phyloP scores from a whole-genome alignment of 2,329 filamentous ascomycete genomes.

The Orbilia quercus region DNA sequence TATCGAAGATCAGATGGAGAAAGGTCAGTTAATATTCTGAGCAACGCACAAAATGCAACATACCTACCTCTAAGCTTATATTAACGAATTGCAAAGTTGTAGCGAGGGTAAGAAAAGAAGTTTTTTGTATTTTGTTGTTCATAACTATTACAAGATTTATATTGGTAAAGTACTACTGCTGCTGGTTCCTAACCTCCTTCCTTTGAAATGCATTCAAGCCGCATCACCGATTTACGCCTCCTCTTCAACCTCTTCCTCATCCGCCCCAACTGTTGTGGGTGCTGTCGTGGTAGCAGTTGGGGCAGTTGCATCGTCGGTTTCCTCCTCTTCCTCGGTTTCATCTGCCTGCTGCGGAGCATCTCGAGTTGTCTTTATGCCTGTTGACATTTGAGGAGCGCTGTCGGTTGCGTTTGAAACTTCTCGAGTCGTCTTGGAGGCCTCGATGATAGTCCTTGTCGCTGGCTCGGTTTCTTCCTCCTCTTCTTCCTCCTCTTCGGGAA shows the following conservation, averaged over 20 bases:
- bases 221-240: background rate
- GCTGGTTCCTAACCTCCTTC: background rate
- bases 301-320: no score
- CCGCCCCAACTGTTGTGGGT: background rate
- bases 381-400: background rate
- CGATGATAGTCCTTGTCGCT: background rate
- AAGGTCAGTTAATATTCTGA: background rate
- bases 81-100: no score
- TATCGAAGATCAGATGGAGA: background rate
- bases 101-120: background rate
- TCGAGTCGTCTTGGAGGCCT: background rate
- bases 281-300: background rate
- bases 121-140: background rate
- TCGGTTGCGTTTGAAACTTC: background rate
- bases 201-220: background rate
- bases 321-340: no score
- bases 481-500: background rate
- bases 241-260: background rate
- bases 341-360: no score
- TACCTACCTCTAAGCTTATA: background rate
- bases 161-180: background rate
- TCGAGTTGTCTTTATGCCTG: no score
- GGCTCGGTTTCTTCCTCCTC: background rate
- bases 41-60: conserved; percentile 44
- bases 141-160: background rate